Evolutionary conservation across 176 grass and related monocot genomes (phyloP), one percentile per base, ranked within the genome.

Genomic region (Musa acuminata): DNA sequence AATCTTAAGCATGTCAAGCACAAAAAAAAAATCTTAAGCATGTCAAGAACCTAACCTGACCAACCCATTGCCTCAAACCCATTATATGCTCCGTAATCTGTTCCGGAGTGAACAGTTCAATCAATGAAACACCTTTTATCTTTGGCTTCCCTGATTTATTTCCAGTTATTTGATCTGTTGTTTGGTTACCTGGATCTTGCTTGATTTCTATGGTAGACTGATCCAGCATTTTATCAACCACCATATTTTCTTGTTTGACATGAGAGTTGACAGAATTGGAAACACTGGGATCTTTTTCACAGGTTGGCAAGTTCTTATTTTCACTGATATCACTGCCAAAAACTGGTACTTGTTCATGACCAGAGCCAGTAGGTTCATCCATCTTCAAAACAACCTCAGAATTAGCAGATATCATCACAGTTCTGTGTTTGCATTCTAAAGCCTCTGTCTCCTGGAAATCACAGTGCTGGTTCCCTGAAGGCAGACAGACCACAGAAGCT

Each of bases 41-140:
- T 70, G 17, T 51, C 27, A 20, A 83, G 77, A 49, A 80, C 66
- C 19, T 76, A 80, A 99, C 96, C 96, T 99, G 96, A 80, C 96
- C 96, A 87, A 99, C 87, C 91, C 91, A 99, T 75, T 82, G 83
- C 81, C 91, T 94, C 75, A 99, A 55, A 86, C 96, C 89, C 55
- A 79, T 79, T 58, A 99, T 95, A 79, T 99, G 96, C 43, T 91
- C 96, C 53, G 69, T 77, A 71, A 95, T 88, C 85, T 99, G 96
- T 80, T 99, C 96, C 57, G 88, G 91, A 75, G 96, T 99, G 80
- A 99, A 99, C 79, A 99, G 81, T 78, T 99, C 96, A 52, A 85
- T 99, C 82, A 99, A 70, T 26, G 96, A 99, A 81, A 95, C 96
- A 79, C 96, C 96, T 78, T 99, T 95, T 84, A 99, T 91, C 69